Percentiles rank a stretch among this genome's conserved stretches.
These are phyloP conservation scores for Rhizoctonia solani DNA, from an alignment of 1,284 basidiomycete genomes.

Conservation along the genomic window DNA sequence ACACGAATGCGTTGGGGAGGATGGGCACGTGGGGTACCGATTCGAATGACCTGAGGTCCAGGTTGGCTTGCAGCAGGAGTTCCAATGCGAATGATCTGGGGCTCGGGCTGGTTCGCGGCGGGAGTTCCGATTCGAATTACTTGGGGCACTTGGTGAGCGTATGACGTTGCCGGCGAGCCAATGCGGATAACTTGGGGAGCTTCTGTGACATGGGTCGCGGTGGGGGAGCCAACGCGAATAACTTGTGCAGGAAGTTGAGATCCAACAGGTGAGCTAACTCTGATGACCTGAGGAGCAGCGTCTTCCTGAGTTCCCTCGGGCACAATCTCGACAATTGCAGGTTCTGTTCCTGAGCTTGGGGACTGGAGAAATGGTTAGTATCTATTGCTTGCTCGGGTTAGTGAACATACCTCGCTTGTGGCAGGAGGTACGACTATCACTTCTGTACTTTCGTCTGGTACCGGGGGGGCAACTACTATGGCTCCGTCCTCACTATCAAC, in stretches of 20 bases:
- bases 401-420: too few species aligned
- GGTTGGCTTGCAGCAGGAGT: neutral
- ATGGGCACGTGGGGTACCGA: too few species aligned
- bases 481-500: too few species aligned
- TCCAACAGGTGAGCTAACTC: conserved; percentile 4
- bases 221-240: conserved; percentile 2
- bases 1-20: too few species aligned
- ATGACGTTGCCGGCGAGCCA: conserved; percentile 4
- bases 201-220: neutral
- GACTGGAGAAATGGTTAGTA: neutral
- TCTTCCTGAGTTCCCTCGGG: neutral
- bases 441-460: too few species aligned
- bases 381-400: too few species aligned
- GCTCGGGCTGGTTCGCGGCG: neutral
- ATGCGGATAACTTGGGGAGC: conserved; percentile 17
- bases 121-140: conserved; percentile 19
- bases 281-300: conserved; percentile 20
- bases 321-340: neutral
- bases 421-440: too few species aligned
- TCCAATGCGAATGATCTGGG: conserved; percentile 23
- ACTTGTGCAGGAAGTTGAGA: neutral
- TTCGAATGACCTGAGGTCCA: too few species aligned
- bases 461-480: too few species aligned
- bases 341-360: neutral
- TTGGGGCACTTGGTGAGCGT: conserved; percentile 15